Base-by-base conservation (phyloP, 768 basidiomycete genomes). In the Phallus indusiatus region DNA sequence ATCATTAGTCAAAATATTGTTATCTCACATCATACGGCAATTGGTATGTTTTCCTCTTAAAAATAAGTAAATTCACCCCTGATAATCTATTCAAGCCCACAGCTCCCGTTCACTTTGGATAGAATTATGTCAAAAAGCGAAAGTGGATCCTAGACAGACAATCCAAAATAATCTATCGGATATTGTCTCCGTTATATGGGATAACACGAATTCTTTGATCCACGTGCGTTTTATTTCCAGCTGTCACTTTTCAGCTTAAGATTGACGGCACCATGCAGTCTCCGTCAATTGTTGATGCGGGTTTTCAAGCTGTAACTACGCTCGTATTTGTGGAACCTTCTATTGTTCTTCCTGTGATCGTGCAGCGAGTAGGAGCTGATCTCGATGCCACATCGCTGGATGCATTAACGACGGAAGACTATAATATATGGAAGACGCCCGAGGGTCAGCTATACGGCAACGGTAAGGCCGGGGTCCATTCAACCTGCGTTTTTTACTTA, bases 361-460 rank as follows among this genome's bases (percentile, higher is more conserved):
- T 92, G 50, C 78, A 80, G 1, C 88, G 87, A 61, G 68, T 94
- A 2, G 73, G 75, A 21, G 65, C 69, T 0, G 88, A 94, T 67
- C 76, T 97, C n/a, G 75, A 85, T 58, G 75, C 82, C 0, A 63
- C 68, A 0, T 67, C 73, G n/a, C 73, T 94, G 53, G 78, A 81
- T 18, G 71, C 81, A 16, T 70, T 98, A 59, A 85, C 85, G 0
- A 78, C 85, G 12, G 75, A 79, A 8, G 94, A 96, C 49, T 68
- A 92, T 17, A 89, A 83, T 5, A 85, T 96, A 14, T 97, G 90
- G 92, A 74, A 75, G 2, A 93, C 93, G 0, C 88, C 90, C 0
- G 84, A 86, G 54, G 95, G 87, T n/a, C 84, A 79, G 7, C 75
- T 83, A 0, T 97, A 79, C 61, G 77, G 90, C 42, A 90, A 96